A percentile compares a stretch with the other conserved stretches of the same genome.
Evolutionary conservation across 305 asterid genomes (phyloP).

Genomic region (Fraxinus sp.): DNA sequence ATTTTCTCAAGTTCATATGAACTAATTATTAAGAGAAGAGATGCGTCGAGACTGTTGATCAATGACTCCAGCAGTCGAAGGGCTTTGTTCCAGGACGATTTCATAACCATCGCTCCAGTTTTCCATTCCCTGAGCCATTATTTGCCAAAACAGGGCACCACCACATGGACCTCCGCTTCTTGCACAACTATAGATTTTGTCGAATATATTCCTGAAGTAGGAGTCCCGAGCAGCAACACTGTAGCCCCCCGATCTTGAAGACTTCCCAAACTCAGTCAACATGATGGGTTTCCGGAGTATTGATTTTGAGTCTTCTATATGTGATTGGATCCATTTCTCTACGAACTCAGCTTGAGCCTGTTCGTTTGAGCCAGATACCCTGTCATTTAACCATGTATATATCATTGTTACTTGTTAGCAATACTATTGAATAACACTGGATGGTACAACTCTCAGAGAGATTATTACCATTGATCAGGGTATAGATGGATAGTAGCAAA

Average conservation of each 20-base stretch:
- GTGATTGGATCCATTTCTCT: conserved; percentile 30
- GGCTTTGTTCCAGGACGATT: conserved; percentile 39
- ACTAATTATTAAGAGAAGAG: conserved; percentile 22
- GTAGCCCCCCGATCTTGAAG: conserved; percentile 28
- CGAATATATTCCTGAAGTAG: conserved; percentile 24
- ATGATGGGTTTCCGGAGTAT: conserved; percentile 29
- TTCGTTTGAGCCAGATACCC: conserved; percentile 19
- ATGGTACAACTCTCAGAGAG: background rate
- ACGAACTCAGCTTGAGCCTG: conserved; percentile 25
- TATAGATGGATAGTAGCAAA: conserved; percentile 60
- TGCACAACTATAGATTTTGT: conserved; percentile 23
- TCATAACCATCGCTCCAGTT: conserved; percentile 52
- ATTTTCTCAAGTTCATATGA: background rate
- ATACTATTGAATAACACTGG: background rate
- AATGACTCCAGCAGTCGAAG: conserved; percentile 41
- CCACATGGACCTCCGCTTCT: conserved; percentile 28
- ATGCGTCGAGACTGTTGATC: conserved; percentile 37
- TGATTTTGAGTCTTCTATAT: conserved; percentile 26
- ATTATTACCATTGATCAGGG: conserved; percentile 60
- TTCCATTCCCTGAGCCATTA: conserved; percentile 53
- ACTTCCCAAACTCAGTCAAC: conserved; percentile 35
- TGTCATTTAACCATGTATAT: background rate
- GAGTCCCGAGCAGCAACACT: conserved; percentile 24
- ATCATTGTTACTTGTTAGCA: no score
- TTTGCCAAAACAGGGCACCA: conserved; percentile 59